Evolutionary conservation across 176 grass and related monocot species (phyloP).

Genomic region (Paspalum notatum): DNA sequence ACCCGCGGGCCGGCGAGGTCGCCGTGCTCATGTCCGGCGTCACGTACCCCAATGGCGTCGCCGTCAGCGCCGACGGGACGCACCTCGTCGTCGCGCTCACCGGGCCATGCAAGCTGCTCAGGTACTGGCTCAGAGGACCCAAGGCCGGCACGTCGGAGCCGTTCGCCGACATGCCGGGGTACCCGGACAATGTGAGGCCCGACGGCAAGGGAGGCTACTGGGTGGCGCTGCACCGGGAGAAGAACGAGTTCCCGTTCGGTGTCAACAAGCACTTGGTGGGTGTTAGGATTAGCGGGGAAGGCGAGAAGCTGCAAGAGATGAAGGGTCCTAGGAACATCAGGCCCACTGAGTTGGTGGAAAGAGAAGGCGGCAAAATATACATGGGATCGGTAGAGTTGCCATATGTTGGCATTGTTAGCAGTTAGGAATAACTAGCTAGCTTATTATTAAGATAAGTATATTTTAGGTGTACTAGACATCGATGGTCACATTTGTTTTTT

Average conservation of each 20-base stretch:
- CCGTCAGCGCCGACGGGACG: constrained; percentile 1
- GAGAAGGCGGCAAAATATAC: not conserved
- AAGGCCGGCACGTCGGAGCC: not conserved
- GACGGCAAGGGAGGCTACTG: constrained; percentile 30
- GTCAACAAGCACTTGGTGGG: not conserved
- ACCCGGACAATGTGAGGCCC: constrained; percentile 41
- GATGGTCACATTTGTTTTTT: not conserved
- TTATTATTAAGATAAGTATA: not conserved
- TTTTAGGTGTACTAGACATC: not conserved
- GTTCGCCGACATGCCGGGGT: constrained; percentile 27
- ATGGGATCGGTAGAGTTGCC: not conserved
- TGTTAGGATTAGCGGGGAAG: not conserved
- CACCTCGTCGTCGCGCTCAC: not conserved
- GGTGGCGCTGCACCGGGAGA: constrained; percentile 34
- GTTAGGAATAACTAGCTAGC: not conserved
- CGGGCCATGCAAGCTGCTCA: not conserved
- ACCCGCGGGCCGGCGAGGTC: not conserved
- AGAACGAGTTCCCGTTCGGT: not conserved
- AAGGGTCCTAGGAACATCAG: not conserved
- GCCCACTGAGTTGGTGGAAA: not conserved
- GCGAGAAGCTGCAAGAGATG: not conserved
- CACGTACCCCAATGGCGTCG: not conserved
- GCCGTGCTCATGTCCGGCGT: not conserved
- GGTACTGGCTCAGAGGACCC: constrained; percentile 27
- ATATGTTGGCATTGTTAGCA: not conserved